Conservation (phyloP, 306 rosid species). For the Rubus idaeus region DNA sequence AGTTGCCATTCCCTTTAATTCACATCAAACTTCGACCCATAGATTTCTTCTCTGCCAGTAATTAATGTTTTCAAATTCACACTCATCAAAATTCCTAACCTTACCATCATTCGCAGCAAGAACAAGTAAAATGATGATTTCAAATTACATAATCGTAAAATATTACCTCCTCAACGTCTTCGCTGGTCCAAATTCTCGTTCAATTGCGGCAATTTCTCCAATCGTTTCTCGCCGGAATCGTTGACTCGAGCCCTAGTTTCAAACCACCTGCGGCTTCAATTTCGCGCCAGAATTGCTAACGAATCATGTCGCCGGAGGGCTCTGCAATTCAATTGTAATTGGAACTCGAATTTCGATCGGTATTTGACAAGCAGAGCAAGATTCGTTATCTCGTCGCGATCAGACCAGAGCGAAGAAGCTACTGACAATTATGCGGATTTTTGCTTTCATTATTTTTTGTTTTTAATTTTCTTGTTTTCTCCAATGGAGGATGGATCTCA, state of each 20-base stretch:
- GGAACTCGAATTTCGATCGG: background rate
- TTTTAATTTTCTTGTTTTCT: background rate
- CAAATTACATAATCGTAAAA: background rate
- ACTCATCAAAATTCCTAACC: too few relatives aligned
- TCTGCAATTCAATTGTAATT: background rate
- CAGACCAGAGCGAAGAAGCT: conserved; percentile 19
- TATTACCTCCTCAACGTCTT: background rate
- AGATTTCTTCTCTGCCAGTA: background rate
- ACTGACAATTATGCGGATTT: conserved; percentile 24
- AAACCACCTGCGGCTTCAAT: background rate
- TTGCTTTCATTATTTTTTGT: background rate
- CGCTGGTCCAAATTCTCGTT: background rate
- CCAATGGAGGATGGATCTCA: conserved; percentile 21
- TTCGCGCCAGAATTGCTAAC: conserved; percentile 25
- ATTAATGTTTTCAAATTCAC: too few relatives aligned
- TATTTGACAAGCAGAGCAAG: background rate
- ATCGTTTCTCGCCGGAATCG: background rate
- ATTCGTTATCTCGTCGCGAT: conserved; percentile 50
- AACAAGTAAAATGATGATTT: too few relatives aligned
- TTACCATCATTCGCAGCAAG: too few relatives aligned
- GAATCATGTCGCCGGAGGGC: background rate
- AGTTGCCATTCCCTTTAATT: conserved; percentile 58
- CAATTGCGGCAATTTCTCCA: background rate
- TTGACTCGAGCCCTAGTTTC: background rate
- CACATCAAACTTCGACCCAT: background rate